Base-by-base conservation (phyloP, 2,329 filamentous ascomycete species). In the Thelonectria blattea region DNA sequence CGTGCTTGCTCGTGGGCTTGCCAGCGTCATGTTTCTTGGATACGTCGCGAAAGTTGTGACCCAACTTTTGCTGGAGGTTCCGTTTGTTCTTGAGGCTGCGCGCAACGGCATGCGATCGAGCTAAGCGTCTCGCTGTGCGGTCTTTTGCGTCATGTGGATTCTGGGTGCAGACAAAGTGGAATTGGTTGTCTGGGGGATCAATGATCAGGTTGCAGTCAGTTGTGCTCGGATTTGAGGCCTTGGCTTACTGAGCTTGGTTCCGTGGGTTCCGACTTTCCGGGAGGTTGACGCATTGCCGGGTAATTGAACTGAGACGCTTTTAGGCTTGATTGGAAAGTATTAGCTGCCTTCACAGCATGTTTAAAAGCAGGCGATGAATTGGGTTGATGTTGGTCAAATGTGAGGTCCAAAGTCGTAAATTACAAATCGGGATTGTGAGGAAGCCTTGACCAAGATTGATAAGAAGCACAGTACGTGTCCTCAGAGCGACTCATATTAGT, bases 81-180 rank as follows among this genome's bases (percentile, higher is more conserved):
- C 68, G 24, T 34, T 71, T 71, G 0, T 52, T 66, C 8, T 62
- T 43, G 0, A 70, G 24, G 0, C 54, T 67, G 2, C 56, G 64
- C 1, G 52, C 55, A 1, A 71, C 59, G 0, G 68, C 68, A 45
- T 71, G 68, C 0, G 68, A 71, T 3, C 60, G 56, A 0, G 65
- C 68, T 0, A 61, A 14, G 2, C 65, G 67, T 37, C 27, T 61
- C 0, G 17, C 15, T 3, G 41, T 47, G 2, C 53, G 58, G 9
- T 63, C 49, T 1, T 48, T 60, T 5, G 9, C 24, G 12, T 42
- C 52, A 27, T 60, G 30, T 11, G 54, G 64, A 2, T 17, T 18
- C 1, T 48, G 47, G 2, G 63, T 15, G 9, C 65, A 37, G 1
- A 71, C 60, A 34, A 71, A 71, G 11, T 61, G 65, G 14, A 71